phyloP scores from a whole-genome alignment of 345 rosid genomes.

The Rhodomyrtus tomentosa region DNA sequence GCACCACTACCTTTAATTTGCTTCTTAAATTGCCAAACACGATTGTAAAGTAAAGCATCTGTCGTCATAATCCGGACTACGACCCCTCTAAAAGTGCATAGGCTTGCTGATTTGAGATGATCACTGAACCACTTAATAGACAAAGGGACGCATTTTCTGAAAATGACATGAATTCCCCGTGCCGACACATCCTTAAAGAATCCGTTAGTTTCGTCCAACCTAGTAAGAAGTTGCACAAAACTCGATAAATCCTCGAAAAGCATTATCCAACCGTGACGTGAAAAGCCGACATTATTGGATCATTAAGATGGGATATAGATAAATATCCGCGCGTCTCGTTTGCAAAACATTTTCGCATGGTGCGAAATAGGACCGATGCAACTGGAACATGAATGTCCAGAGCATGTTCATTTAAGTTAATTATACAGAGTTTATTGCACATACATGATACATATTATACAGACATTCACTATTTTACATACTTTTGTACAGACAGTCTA shows the following conservation, averaged over 20 bases:
- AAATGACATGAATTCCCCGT: background rate
- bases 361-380: background rate
- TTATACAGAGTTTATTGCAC: background rate
- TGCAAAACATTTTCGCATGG: background rate
- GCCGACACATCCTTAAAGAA: background rate
- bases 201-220: background rate
- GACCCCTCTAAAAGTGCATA: background rate
- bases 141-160: background rate
- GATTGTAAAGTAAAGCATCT: background rate
- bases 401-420: background rate
- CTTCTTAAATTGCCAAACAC: background rate
- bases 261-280: background rate
- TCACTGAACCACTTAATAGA: background rate
- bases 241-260: background rate
- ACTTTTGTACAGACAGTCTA: background rate
- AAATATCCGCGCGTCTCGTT: background rate
- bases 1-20: background rate
- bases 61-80: background rate
- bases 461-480: background rate
- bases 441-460: background rate
- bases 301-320: background rate
- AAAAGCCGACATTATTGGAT: background rate
- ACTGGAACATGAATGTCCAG: accelerated
- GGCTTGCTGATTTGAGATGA: background rate
- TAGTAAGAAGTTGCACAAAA: background rate